A percentile compares a stretch with the other conserved stretches of the same genome.
Conservation (phyloP, 805 yeast genomes). For the Maudiozyma bulderi region DNA sequence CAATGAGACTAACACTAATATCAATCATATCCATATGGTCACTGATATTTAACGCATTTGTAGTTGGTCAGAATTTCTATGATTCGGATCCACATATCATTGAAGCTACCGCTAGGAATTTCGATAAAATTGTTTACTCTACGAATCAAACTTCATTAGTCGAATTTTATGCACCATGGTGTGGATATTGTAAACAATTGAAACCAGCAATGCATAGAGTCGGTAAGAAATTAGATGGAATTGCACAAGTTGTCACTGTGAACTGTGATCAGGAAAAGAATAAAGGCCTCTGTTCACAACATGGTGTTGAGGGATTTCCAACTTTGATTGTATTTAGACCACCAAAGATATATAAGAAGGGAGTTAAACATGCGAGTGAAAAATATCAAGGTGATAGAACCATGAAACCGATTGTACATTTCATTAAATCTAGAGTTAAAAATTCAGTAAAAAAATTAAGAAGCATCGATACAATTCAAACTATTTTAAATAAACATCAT, state of each 20-base stretch:
- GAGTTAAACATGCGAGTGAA: conserved; percentile 41
- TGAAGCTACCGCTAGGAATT: conserved; percentile 48
- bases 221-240: conserved; percentile 47
- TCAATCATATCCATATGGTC: neutral
- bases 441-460: conserved; percentile 51
- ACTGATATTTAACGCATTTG: neutral
- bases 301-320: conserved; percentile 71
- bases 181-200: conserved; percentile 81
- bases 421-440: conserved; percentile 48
- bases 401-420: conserved; percentile 43
- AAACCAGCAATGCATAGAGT: conserved; percentile 55
- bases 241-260: conserved; percentile 66
- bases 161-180: conserved; percentile 96
- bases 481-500: neutral
- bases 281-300: conserved; percentile 56
- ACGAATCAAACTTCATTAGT: conserved; percentile 75
- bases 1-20: neutral
- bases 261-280: conserved; percentile 71
- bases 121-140: conserved; percentile 53
- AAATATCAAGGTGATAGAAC: conserved; percentile 53
- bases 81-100: conserved; percentile 33
- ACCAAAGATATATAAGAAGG: conserved; percentile 39
- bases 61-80: conserved; percentile 23
- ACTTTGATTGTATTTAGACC: conserved; percentile 78
- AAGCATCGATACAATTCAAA: conserved; percentile 26